Evolutionary conservation across 2,329 filamentous ascomycete genomes (phyloP).

Genomic region (Fusarium tuaranense): DNA sequence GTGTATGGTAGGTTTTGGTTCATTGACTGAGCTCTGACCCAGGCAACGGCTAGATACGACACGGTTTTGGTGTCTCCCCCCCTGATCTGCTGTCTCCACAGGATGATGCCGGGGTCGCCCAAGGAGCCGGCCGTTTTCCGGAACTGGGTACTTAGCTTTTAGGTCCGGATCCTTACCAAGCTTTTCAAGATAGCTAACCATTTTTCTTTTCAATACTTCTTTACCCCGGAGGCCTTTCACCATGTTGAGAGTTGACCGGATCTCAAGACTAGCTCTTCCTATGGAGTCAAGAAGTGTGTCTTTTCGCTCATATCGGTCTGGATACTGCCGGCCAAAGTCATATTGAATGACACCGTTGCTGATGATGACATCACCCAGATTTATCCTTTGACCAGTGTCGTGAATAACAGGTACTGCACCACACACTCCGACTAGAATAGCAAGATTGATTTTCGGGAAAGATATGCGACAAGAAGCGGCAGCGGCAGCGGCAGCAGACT

Average conservation of each 20-base stretch:
- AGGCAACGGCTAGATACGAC: too few species aligned
- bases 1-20: too few species aligned
- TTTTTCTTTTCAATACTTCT: fast-evolving
- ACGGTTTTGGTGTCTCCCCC: too few species aligned
- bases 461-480: conserved; percentile 1
- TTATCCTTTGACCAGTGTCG: fast-evolving
- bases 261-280: neutral
- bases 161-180: too few species aligned
- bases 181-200: too few species aligned
- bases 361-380: neutral
- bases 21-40: too few species aligned
- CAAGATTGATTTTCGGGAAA: neutral
- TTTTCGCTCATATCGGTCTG: neutral
- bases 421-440: neutral
- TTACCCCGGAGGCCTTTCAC: fast-evolving
- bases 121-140: too few species aligned
- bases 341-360: neutral
- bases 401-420: neutral
- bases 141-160: too few species aligned
- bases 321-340: neutral
- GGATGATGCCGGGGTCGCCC: too few species aligned
- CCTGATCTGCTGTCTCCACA: too few species aligned
- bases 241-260: fast-evolving
- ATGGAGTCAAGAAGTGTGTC: fast-evolving
- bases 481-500: neutral